Percentiles rank a stretch among this genome's conserved stretches.
These are phyloP conservation scores for Fistulinella cinereoalba DNA, from an alignment of 1,284 basidiomycete species.

Conservation along the genomic window DNA sequence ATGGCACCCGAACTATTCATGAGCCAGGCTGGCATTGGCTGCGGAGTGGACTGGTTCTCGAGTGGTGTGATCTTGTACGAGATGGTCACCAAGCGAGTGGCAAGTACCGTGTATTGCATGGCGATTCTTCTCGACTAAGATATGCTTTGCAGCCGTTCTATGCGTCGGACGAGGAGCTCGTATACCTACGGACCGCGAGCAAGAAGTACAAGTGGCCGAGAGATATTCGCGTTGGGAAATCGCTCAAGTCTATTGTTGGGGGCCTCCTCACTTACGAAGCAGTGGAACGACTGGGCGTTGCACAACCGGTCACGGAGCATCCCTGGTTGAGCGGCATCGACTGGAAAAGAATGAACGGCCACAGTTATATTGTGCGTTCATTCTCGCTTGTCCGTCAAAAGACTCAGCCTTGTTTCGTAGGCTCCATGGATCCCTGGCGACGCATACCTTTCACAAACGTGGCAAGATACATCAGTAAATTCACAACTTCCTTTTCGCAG, in stretches of 20 bases:
- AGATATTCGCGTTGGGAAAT: slow-evolving; percentile 33
- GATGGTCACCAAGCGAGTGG: slow-evolving; percentile 62
- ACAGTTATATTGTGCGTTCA: slow-evolving; percentile 42
- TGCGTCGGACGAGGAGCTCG: slow-evolving; percentile 23
- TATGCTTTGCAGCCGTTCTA: slow-evolving; percentile 35
- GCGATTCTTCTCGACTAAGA: background rate
- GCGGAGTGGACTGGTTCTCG: slow-evolving; percentile 75
- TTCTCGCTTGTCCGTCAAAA: background rate
- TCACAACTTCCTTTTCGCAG: too few species aligned
- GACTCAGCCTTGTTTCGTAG: slow-evolving; percentile 13
- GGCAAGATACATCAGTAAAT: slow-evolving; percentile 30
- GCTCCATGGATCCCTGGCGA: slow-evolving; percentile 33
- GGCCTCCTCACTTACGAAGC: slow-evolving; percentile 39
- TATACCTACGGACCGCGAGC: slow-evolving; percentile 23
- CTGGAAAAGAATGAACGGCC: slow-evolving; percentile 42
- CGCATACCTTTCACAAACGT: slow-evolving; percentile 14
- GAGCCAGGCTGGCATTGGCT: slow-evolving; percentile 43
- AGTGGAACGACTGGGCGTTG: slow-evolving; percentile 39
- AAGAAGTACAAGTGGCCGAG: slow-evolving; percentile 37
- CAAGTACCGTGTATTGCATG: slow-evolving; percentile 24
- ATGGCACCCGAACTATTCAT: slow-evolving; percentile 67
- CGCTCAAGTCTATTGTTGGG: slow-evolving; percentile 41
- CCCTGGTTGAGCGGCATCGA: slow-evolving; percentile 41
- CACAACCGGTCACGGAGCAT: slow-evolving; percentile 34
- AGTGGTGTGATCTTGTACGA: slow-evolving; percentile 74